Base-by-base conservation (phyloP, 805 yeast species). In the Ogataea populi-albae region DNA sequence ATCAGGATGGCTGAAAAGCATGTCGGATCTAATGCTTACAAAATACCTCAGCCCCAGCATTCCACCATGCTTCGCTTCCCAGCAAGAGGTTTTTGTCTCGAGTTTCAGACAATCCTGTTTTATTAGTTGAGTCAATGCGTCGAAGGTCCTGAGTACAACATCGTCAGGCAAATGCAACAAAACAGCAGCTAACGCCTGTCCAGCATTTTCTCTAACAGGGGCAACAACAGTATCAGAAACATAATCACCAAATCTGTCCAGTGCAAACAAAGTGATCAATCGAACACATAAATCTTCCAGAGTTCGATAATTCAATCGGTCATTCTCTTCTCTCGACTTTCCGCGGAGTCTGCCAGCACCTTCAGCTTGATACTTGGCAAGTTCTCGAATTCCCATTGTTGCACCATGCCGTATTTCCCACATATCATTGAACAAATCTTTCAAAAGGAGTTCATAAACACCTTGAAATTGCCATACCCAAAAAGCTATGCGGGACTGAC, bases 21-120 rank as follows among this genome's bases (percentile, higher is more conserved):
- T 71, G 45, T 85, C 93, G 0, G 87, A 79, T 49, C 95, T 72
- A 3, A 91, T 87, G 41, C 95, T 82, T 8, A 91, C 98, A 49
- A 93, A 81, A 60, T 93, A 93, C 34, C 95, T 70, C 34, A 93
- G 67, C 0, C 98, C 98, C 9, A 93, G 73, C 81, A 93, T 79
- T 32, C 98, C 99, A 49, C 98, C 98, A 66, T 93, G 98, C 40
- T 93, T 85, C 3, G 96, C 98, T 57, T 94, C 97, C 98, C 98
- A 93, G 37, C 88, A 73, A 3, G 82, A 77, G 12, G 64, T 54
- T 28, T 71, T 65, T 9, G 67, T 59, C 1, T 66, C 77, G 16
- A 75, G 58, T 16, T 42, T 46, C n/a, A 36, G 34, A 4, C 65
- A 52, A 27, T 71, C 68, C 57, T 91, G 97, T 31, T 82, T 60